Percentiles rank a stretch among this genome's conserved stretches.
phyloP scores from a whole-genome alignment of 2,329 filamentous ascomycete species.

The Arthrobotrys pseudoclavata region DNA sequence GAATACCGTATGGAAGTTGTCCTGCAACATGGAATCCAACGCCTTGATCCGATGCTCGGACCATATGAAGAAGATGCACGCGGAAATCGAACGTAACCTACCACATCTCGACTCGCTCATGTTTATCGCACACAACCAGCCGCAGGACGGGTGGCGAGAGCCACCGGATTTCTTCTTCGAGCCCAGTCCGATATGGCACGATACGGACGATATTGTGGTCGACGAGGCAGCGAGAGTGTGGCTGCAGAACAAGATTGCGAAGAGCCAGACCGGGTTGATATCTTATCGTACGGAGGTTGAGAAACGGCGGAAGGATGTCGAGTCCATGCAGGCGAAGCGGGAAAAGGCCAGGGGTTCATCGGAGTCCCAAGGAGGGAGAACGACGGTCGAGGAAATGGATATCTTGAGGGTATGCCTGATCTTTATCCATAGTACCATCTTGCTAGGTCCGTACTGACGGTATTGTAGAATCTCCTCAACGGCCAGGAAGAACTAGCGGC shows the following conservation, averaged over 20 bases:
- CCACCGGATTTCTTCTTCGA: constrained; percentile 89
- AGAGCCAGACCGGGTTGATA: constrained; percentile 86
- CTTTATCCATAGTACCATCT: not conserved
- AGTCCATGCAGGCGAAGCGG: constrained; percentile 84
- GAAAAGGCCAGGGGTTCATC: constrained; percentile 77
- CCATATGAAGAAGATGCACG: constrained; percentile 78
- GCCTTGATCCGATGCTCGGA: constrained; percentile 81
- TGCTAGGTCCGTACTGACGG: not conserved
- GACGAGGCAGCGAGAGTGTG: constrained; percentile 92
- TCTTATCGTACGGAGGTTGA: constrained; percentile 87
- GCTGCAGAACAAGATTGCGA: constrained; percentile 88
- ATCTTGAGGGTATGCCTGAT: constrained; percentile 59
- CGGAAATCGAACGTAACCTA: constrained; percentile 88
- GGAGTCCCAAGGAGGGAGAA: constrained; percentile 77
- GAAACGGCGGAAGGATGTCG: constrained; percentile 81
- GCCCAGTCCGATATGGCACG: constrained; percentile 96
- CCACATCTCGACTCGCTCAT: constrained; percentile 95
- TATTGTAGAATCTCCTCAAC: constrained; percentile 61
- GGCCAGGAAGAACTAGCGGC: constrained; percentile 80
- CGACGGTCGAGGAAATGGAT: constrained; percentile 64
- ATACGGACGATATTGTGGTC: constrained; percentile 86
- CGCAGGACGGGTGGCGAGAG: constrained; percentile 81
- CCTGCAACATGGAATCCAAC: constrained; percentile 82
- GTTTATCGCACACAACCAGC: constrained; percentile 89
- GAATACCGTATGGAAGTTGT: constrained; percentile 86